Conservation (phyloP, 768 basidiomycete genomes). For the Leccinum boreale region DNA sequence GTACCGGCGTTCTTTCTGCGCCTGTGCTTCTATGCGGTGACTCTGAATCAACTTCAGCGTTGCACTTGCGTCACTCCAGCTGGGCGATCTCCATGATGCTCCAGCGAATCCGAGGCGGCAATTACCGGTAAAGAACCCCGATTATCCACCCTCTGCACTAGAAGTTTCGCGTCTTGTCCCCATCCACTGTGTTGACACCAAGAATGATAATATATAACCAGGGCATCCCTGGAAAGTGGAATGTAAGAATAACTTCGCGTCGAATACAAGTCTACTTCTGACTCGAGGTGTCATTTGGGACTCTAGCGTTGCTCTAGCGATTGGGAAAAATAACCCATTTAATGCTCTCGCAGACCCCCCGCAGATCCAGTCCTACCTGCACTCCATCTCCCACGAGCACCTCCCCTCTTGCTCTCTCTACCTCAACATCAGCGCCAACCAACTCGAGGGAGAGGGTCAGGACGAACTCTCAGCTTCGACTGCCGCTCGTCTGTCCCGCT, state of each 20-base stretch:
- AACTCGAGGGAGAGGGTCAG: constrained; percentile 23
- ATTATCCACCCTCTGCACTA: too few species aligned
- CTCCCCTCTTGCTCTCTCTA: constrained; percentile 20
- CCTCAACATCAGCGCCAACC: constrained; percentile 9
- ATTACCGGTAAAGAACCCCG: too few species aligned
- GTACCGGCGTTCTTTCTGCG: too few species aligned
- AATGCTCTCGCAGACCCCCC: constrained; percentile 41
- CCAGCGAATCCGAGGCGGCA: too few species aligned
- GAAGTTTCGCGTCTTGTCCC: too few species aligned
- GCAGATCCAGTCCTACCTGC: constrained; percentile 13
- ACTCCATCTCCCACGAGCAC: constrained; percentile 16
- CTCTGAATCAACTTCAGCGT: too few species aligned
- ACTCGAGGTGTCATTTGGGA: background rate
- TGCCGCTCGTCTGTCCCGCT: constrained; percentile 32
- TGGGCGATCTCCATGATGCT: too few species aligned
- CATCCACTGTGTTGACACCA: background rate
- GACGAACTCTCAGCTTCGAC: constrained; percentile 37
- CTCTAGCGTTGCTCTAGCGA: constrained; percentile 36
- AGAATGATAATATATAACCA: background rate
- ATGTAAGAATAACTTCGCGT: background rate
- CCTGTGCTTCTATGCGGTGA: too few species aligned
- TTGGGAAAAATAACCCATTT: constrained; percentile 51
- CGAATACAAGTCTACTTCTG: background rate
- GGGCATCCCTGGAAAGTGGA: background rate
- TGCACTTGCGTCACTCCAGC: too few species aligned